Evolutionary conservation across 2,329 filamentous ascomycete species (phyloP).

Genomic region (Talaromyces pinophilus): DNA sequence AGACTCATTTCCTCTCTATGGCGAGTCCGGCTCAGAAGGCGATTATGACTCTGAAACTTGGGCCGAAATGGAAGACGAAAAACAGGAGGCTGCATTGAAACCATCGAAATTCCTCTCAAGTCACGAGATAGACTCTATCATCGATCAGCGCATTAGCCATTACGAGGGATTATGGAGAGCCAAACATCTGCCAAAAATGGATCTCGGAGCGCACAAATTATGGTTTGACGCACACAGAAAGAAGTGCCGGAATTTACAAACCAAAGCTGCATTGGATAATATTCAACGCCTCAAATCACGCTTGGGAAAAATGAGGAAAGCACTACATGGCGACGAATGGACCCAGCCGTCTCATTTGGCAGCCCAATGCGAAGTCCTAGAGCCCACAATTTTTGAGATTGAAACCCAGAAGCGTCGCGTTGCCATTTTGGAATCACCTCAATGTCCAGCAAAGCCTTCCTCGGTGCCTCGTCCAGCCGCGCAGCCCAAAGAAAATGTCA

Average conservation of each 20-base stretch:
- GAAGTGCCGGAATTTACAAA: conserved; percentile 43
- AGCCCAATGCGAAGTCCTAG: conserved; percentile 60
- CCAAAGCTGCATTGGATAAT: conserved; percentile 47
- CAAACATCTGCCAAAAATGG: conserved; percentile 58
- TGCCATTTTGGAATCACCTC: conserved; percentile 40
- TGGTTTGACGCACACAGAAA: conserved; percentile 59
- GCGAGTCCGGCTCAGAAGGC: conserved; percentile 56
- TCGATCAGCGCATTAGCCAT: conserved; percentile 57
- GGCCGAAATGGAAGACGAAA: conserved; percentile 63
- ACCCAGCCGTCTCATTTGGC: conserved; percentile 54
- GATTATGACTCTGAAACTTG: conserved; percentile 62
- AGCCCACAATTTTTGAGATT: conserved; percentile 65
- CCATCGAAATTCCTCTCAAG: conserved; percentile 39
- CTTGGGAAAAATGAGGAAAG: conserved; percentile 56
- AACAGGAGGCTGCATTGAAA: conserved; percentile 19
- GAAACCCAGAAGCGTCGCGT: conserved; percentile 49
- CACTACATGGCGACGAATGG: conserved; percentile 59
- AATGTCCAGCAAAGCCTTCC: conserved; percentile 33
- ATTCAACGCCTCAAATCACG: conserved; percentile 53
- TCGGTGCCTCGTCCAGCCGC: conserved; percentile 21
- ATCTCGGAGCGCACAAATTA: conserved; percentile 58
- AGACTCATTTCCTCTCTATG: conserved; percentile 53
- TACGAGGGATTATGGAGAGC: conserved; percentile 60
- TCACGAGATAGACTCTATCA: conserved; percentile 53
- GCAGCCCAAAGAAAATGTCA: conserved; percentile 2